Percentiles rank a stretch among this genome's conserved stretches.
These are phyloP conservation scores for Paramarasmius palmivorus DNA, from an alignment of 1,284 basidiomycete genomes.

Conservation along the genomic window DNA sequence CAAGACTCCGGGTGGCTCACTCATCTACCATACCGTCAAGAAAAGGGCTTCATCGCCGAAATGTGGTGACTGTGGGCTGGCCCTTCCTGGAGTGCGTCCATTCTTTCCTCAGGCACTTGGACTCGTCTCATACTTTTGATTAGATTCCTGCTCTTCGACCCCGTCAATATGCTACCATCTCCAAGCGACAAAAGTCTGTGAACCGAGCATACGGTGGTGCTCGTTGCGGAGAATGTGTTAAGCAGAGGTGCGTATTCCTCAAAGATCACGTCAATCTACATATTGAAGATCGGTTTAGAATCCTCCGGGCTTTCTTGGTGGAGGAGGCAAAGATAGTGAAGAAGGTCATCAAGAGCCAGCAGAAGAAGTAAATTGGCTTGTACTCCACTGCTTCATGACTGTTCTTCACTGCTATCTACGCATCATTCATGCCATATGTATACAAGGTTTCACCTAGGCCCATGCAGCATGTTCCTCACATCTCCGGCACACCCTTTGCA, in stretches of 20 bases:
- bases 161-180: constrained; percentile 89
- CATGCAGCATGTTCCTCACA: too few relatives aligned
- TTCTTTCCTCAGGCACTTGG: neutral
- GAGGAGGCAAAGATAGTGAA: constrained; percentile 99
- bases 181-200: constrained; percentile 95
- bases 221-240: constrained; percentile 90
- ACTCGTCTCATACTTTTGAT: neutral
- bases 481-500: too few relatives aligned
- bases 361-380: constrained; percentile 33
- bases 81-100: constrained; percentile 85
- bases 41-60: constrained; percentile 89
- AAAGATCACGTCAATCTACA: neutral
- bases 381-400: neutral
- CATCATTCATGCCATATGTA: too few relatives aligned
- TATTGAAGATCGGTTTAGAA: constrained; percentile 48
- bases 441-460: too few relatives aligned
- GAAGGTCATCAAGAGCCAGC: constrained; percentile 95
- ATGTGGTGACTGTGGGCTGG: constrained; percentile 95
- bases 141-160: constrained; percentile 93
- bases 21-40: constrained; percentile 90
- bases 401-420: neutral
- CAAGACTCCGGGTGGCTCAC: constrained; percentile 95
- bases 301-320: constrained; percentile 97
- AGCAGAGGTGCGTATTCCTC: constrained; percentile 72
- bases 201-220: constrained; percentile 94